Conservation (phyloP, 2,329 filamentous ascomycete genomes). For the Sporothrix curviconia region DNA sequence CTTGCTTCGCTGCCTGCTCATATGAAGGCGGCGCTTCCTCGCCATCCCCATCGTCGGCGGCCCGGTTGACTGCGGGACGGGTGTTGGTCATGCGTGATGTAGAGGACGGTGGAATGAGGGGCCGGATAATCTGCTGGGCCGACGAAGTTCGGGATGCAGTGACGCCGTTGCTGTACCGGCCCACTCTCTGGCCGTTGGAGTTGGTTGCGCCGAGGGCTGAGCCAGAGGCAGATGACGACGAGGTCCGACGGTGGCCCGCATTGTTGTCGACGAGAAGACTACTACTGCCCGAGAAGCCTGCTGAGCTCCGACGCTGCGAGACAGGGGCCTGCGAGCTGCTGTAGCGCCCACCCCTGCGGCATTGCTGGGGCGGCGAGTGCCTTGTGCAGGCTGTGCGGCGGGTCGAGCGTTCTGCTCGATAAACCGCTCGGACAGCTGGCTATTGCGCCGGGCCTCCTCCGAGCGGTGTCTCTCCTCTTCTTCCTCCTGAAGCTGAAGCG, state of each 20-base stretch:
- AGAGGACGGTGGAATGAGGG: constrained; percentile 37
- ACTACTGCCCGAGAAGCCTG: constrained; percentile 13
- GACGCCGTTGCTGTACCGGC: constrained; percentile 3
- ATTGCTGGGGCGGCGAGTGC: constrained; percentile 27
- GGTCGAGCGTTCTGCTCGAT: constrained; percentile 56
- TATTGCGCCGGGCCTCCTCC: constrained; percentile 54
- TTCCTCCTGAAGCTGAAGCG: constrained; percentile 88
- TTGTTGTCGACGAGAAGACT: background rate
- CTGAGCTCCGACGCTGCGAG: constrained; percentile 33
- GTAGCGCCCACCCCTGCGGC: constrained; percentile 12
- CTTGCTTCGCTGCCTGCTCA: constrained; percentile 48
- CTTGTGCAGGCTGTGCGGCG: constrained; percentile 19
- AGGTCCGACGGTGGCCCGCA: background rate
- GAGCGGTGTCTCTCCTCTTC: constrained; percentile 72
- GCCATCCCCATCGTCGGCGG: constrained; percentile 32
- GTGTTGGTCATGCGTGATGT: background rate
- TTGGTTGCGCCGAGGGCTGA: background rate
- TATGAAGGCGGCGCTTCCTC: constrained; percentile 50
- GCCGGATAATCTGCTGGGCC: constrained; percentile 33
- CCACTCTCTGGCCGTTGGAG: background rate
- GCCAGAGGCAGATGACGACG: background rate
- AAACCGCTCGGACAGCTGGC: constrained; percentile 60
- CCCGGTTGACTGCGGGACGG: constrained; percentile 28
- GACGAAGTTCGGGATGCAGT: background rate
- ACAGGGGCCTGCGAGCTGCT: background rate